phyloP scores from a whole-genome alignment of 176 grass and related monocot genomes.

The Ensete ventricosum region DNA sequence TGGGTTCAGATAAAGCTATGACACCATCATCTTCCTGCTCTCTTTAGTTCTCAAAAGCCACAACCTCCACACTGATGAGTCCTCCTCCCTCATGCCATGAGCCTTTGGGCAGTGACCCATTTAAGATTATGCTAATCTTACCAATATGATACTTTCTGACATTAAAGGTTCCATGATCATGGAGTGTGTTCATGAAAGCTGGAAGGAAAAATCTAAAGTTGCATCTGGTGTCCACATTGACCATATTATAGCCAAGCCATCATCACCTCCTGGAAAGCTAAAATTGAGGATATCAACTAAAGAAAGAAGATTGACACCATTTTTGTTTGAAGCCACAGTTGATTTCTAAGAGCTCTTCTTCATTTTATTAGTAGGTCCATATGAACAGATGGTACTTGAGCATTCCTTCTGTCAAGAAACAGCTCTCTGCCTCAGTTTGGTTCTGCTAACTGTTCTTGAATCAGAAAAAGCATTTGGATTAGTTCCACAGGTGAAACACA shows the following conservation, averaged over 20 bases:
- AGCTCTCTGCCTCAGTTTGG: too few species aligned
- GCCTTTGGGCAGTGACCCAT: background rate
- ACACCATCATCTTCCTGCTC: background rate
- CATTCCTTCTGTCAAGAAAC: too few species aligned
- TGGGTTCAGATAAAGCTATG: background rate
- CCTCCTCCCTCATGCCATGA: background rate
- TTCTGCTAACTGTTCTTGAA: background rate
- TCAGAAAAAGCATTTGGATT: background rate
- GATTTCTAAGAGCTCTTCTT: too few species aligned
- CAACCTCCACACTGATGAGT: background rate
- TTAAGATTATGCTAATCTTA: too few species aligned
- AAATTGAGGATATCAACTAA: too few species aligned
- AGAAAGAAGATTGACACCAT: too few species aligned
- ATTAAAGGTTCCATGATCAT: too few species aligned
- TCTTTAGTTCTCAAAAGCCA: background rate
- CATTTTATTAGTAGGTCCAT: too few species aligned
- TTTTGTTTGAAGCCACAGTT: too few species aligned
- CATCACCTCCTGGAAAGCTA: background rate
- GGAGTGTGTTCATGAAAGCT: background rate
- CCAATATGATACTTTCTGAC: too few species aligned
- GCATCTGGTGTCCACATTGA: background rate
- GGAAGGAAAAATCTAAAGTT: background rate
- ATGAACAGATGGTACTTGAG: too few species aligned
- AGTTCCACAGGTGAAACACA: background rate
- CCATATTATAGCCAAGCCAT: background rate